Percentiles rank a stretch among this genome's conserved stretches.
These are phyloP conservation scores for Phoma herbarum DNA, from an alignment of 2,329 filamentous ascomycete species.

Conservation along the genomic window DNA sequence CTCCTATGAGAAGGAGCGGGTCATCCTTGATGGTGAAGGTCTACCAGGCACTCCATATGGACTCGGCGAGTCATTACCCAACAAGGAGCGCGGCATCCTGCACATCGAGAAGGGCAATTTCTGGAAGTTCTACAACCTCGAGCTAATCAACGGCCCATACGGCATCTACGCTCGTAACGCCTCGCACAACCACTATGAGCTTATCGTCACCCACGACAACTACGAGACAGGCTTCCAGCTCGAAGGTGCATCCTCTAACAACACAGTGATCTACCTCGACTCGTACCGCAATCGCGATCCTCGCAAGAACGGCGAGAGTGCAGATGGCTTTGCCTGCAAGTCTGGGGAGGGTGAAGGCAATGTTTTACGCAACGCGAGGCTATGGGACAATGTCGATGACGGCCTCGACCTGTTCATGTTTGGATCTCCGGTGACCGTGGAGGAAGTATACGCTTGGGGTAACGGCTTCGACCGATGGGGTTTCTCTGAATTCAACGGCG, in stretches of 20 bases:
- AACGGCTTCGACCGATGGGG: constrained; percentile 59
- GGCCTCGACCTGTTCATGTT: constrained; percentile 58
- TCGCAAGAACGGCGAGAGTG: constrained; percentile 62
- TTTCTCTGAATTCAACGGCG: constrained; percentile 56
- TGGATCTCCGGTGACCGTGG: constrained; percentile 54
- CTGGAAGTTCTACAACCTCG: not conserved
- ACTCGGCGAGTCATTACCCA: not conserved
- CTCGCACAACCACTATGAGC: not conserved
- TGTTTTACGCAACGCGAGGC: constrained; percentile 55
- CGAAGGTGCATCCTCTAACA: constrained; percentile 42
- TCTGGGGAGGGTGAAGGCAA: constrained; percentile 59
- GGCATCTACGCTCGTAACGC: not conserved
- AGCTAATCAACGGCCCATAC: not conserved
- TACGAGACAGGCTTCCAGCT: constrained; percentile 51
- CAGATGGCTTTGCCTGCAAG: constrained; percentile 61
- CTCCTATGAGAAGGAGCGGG: not conserved
- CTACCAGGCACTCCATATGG: not conserved
- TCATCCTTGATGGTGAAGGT: not conserved
- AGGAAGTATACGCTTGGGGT: constrained; percentile 58
- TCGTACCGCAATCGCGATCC: constrained; percentile 47
- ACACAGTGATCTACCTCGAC: constrained; percentile 36
- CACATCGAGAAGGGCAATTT: not conserved
- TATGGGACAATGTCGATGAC: constrained; percentile 63
- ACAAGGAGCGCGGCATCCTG: not conserved
- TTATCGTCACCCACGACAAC: not conserved